Evolutionary conservation across 2,329 filamentous ascomycete genomes (phyloP), one percentile per base, ranked within the genome.

Genomic region (Xylariaceae sp.): DNA sequence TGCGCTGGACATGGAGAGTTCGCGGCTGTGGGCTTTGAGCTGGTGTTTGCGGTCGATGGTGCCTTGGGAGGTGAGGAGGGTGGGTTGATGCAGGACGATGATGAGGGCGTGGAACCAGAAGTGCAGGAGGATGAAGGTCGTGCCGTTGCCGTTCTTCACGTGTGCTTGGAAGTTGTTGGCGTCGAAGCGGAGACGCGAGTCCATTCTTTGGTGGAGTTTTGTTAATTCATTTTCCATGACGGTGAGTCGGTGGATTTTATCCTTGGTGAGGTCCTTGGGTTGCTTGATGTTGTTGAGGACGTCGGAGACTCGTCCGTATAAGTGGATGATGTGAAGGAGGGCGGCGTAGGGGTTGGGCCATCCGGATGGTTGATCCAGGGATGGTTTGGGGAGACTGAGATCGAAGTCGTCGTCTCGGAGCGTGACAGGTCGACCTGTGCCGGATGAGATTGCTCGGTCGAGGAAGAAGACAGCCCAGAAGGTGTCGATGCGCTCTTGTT

Each of bases 401-500:
- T 95, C 92, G 64, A 93, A 92, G 66, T 95, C 91, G 61, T 90
- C 88, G 69, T 95, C 90, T 53, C 88, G 85, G 35, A 96, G 80
- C 0, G 90, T 95, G 9, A 93, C 91, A 0, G 90, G 88, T 13
- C 91, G 82, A 8, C 92, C 92, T 0, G 90, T 94, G 0, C 91
- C 91, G 0, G 89, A 93, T 0, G 91, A 95, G 30, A 96, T 93
- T 62, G 93, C 88, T 17, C 91, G 82, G 68, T 96, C 91, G 1
- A 96, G 81, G 64, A 95, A 88, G 72, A 95, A 95, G 9, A 96
- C 88, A 3, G 90, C 87, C 91, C 91, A 96, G 66, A 96, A 92
- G 0, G 91, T 93, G 68, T 96, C 90, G 49, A 91, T 86, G 13
- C 90, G 84, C 70, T 95, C 91, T 63, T 91, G 85, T 67, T 95